Evolutionary conservation across 2,329 filamentous ascomycete species (phyloP).

Genomic region (Pezizomycotina sp.): DNA sequence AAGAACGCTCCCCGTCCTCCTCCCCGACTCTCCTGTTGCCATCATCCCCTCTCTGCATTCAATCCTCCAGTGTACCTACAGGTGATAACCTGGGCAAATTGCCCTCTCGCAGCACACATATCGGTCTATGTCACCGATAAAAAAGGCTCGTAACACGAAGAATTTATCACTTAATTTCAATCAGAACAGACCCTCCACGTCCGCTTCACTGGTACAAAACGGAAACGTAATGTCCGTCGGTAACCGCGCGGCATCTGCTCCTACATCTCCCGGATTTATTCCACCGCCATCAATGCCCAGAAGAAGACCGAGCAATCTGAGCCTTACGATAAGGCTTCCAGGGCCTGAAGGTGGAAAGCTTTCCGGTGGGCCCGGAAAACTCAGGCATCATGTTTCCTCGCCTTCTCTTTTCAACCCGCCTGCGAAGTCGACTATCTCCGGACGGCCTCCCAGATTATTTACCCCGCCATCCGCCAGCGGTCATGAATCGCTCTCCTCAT

Average conservation of each 20-base stretch:
- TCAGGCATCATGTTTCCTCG: conserved; percentile 50
- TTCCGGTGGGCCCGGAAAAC: conserved; percentile 33
- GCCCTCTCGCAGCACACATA: conserved; percentile 27
- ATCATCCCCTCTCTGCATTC: conserved; percentile 56
- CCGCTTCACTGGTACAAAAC: conserved; percentile 33
- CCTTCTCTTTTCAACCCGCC: conserved; percentile 49
- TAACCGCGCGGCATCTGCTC: conserved; percentile 37
- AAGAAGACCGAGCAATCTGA: conserved; percentile 60
- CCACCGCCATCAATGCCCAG: conserved; percentile 50
- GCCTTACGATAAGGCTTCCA: conserved; percentile 53
- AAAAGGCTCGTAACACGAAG: conserved; percentile 64
- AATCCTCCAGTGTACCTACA: conserved; percentile 33
- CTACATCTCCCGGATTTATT: conserved; percentile 60
- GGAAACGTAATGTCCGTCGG: conserved; percentile 21
- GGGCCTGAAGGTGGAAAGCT: no score
- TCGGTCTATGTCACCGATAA: conserved; percentile 35
- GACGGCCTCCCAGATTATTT: conserved; percentile 33
- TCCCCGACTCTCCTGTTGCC: conserved; percentile 80
- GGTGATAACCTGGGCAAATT: conserved; percentile 28
- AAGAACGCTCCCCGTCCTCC: conserved; percentile 77
- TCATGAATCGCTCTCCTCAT: conserved; percentile 26
- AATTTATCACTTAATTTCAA: conserved; percentile 59
- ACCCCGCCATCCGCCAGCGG: conserved; percentile 40
- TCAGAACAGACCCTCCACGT: conserved; percentile 34
- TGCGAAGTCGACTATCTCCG: conserved; percentile 27